Conservation (phyloP, 2,329 filamentous ascomycete species). For the Tolypocladium sp. region DNA sequence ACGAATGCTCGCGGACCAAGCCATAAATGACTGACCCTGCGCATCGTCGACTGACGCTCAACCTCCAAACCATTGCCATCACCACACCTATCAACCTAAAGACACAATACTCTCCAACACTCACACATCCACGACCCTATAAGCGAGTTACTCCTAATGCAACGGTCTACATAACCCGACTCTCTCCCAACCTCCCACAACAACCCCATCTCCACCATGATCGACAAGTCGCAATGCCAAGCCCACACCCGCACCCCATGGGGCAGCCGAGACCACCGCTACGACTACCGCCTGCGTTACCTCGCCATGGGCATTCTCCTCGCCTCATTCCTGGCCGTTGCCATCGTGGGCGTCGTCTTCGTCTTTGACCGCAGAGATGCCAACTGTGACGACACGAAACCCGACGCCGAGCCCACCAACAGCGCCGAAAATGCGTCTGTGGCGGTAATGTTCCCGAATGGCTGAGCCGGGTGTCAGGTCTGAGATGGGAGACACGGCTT, state of each 20-base stretch:
- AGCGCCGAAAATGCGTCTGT: neutral
- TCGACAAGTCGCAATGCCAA: constrained; percentile 16
- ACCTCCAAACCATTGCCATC: too few relatives aligned
- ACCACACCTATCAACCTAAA: too few relatives aligned
- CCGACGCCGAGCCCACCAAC: too few relatives aligned
- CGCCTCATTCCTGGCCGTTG: constrained; percentile 11
- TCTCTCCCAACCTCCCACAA: neutral
- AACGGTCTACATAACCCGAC: neutral
- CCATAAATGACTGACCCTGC: neutral
- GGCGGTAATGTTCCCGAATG: neutral
- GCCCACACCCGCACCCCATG: constrained; percentile 19
- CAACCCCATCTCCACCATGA: constrained; percentile 5
- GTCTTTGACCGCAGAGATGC: constrained; percentile 3
- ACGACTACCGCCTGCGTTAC: constrained; percentile 15
- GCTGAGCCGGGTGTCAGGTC: neutral
- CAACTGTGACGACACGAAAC: neutral
- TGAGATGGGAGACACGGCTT: neutral
- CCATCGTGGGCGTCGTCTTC: constrained; percentile 11
- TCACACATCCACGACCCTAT: too few relatives aligned
- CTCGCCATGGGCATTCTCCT: constrained; percentile 14
- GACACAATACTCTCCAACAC: too few relatives aligned
- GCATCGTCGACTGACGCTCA: too few relatives aligned
- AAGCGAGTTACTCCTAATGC: neutral
- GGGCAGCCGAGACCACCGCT: constrained; percentile 13
- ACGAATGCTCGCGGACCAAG: neutral